phyloP scores from a whole-genome alignment of 768 basidiomycete genomes.

The Suillus discolor region DNA sequence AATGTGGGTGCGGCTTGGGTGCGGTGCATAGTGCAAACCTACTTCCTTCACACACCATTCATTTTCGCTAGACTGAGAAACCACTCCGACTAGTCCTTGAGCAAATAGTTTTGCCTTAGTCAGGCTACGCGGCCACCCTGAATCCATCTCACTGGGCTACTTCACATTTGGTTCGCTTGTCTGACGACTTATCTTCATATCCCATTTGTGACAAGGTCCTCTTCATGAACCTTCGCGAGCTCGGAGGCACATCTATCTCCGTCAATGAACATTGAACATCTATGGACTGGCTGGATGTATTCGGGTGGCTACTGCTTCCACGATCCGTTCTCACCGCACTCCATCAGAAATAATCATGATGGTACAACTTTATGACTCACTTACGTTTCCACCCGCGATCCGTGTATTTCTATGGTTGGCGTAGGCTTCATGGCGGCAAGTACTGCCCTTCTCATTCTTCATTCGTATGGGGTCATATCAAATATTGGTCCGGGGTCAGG shows the following conservation, averaged over 20 bases:
- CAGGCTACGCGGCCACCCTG: background rate
- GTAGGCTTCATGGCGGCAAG: background rate
- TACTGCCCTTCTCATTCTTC: background rate
- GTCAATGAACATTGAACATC: background rate
- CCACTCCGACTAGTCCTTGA: background rate
- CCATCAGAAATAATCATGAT: background rate
- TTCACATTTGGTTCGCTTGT: background rate
- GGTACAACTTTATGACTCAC: background rate
- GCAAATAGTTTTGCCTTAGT: background rate
- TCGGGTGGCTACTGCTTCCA: background rate
- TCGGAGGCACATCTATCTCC: background rate
- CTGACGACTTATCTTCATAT: background rate
- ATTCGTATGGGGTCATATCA: background rate
- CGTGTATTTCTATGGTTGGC: constrained; percentile 1
- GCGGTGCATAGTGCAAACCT: background rate
- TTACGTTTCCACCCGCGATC: background rate
- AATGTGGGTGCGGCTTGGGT: background rate
- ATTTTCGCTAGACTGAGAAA: background rate
- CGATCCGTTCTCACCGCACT: constrained; percentile 6
- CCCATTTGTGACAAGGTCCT: background rate
- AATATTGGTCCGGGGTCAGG: too few relatives aligned
- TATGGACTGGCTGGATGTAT: background rate
- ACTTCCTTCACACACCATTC: background rate
- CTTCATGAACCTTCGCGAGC: background rate
- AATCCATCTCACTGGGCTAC: background rate